Conservation (phyloP, 2,329 filamentous ascomycete species). For the Celoporthe dispersa region DNA sequence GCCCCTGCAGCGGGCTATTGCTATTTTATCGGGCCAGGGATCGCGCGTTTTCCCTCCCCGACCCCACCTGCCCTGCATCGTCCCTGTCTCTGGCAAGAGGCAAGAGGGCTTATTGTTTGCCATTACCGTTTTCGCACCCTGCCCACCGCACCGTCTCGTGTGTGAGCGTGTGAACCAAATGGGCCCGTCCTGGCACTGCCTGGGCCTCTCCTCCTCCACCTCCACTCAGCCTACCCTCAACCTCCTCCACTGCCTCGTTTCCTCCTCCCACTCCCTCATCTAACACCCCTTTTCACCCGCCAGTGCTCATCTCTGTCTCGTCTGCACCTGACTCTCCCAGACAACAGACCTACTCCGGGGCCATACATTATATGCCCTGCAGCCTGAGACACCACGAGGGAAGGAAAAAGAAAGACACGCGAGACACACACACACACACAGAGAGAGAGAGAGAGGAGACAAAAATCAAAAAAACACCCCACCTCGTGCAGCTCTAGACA, state of each 20-base stretch:
- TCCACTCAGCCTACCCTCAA: not conserved
- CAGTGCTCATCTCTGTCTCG: not conserved
- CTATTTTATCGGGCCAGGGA: conserved; percentile 12
- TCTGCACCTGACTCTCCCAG: not conserved
- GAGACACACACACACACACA: not conserved
- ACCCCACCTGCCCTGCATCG: conserved; percentile 22
- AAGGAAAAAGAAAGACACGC: not conserved
- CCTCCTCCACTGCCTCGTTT: not conserved
- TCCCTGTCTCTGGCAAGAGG: conserved; percentile 9
- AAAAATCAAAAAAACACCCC: not conserved
- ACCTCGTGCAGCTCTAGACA: not conserved
- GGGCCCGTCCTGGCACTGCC: not conserved
- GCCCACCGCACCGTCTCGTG: not conserved
- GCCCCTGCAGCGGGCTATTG: not conserved
- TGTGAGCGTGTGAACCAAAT: not conserved
- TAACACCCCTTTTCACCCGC: not conserved
- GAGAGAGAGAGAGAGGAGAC: not conserved
- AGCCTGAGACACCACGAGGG: not conserved
- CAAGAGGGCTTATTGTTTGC: not conserved
- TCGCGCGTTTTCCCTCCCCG: conserved; percentile 22
- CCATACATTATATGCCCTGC: not conserved
- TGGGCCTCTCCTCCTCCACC: not conserved
- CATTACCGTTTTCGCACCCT: not conserved
- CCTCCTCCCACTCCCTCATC: not conserved
- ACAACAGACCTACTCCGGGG: not conserved